phyloP scores from a whole-genome alignment of 176 grass and related monocot genomes.

The Cymbopogon citratus region DNA sequence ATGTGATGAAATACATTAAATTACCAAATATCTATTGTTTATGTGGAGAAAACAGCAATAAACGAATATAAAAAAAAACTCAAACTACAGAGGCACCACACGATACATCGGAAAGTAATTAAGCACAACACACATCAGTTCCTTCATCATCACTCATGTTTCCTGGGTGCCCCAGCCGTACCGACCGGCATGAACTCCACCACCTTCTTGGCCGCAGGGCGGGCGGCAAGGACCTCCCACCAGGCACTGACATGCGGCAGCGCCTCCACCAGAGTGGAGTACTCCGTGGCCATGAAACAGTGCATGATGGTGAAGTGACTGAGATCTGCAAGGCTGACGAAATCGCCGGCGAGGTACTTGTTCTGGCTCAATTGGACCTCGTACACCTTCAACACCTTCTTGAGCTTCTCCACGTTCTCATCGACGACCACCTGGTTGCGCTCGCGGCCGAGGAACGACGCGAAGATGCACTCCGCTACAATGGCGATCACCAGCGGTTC shows the following conservation, averaged over 20 bases:
- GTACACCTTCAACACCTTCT: conserved; percentile 30
- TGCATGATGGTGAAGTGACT: conserved; percentile 32
- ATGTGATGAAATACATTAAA: no score
- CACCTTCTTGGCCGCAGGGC: conserved; percentile 25
- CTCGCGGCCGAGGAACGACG: conserved; percentile 17
- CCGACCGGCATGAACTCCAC: neutral
- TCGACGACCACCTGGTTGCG: conserved; percentile 29
- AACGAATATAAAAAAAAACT: no score
- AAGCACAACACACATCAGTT: no score
- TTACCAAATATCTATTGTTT: no score
- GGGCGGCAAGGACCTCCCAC: conserved; percentile 39
- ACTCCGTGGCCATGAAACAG: conserved; percentile 41
- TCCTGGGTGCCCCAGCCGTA: neutral
- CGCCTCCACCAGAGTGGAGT: conserved; percentile 1
- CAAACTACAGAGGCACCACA: no score
- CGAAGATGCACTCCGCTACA: neutral
- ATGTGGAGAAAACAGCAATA: no score
- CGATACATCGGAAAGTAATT: no score
- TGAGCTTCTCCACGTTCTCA: conserved; percentile 23
- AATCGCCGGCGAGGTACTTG: conserved; percentile 38
- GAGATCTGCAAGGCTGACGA: conserved; percentile 41
- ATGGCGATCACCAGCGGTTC: neutral
- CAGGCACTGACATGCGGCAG: conserved; percentile 25
- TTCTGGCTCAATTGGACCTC: conserved; percentile 13
- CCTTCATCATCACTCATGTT: neutral